Evolutionary conservation across 768 basidiomycete genomes (phyloP), one percentile per base, ranked within the genome.

Genomic region (Gautieria morchelliformis): DNA sequence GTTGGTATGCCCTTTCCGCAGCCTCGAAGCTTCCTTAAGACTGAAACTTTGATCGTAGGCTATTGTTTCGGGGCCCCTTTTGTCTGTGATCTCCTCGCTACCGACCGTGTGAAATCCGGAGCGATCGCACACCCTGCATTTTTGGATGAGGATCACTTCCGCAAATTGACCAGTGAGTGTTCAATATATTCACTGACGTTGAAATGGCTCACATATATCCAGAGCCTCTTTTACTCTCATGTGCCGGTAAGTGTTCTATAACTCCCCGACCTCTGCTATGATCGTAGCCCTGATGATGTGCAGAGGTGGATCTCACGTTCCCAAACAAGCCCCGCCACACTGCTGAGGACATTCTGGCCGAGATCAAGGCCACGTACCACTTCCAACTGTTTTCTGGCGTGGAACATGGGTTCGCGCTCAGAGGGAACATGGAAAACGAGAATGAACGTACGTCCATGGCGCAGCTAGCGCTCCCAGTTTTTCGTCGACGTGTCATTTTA

Each of bases 291-390:
- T 27, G 48, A 47, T 17, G 27, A 27, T 27, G 20, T 27, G 2
- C 63, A 79, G 83, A 84, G 67, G 71, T 61, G n/a, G 84, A 85
- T 63, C 59, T 62, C 1, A 75, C 81, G 0, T 84, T 85, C 71
- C 73, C 79, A 1, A 20, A 70, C 0, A 72, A 73, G n/a, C 73
- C 75, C 0, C 80, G 83, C 32, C 78, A 77, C 22, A 70, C 74
- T 1, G 79, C 78, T 0, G 83, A 84, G 59, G 80, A 82, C 48
- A 76, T 82, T 9, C 66, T 85, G 14, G 70, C 74, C 6, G 76
- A 75, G 55, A 70, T 65, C 22, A 79, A 80, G 53, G 75, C 76
- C 0, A 70, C 68, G 0, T 85, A 84, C 64, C 77, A 81, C 60
- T 70, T 82, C 59, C 82, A 84, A 46, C 63, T 80, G 14, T 84